A percentile compares a stretch with the other conserved stretches of the same genome.
phyloP scores from a whole-genome alignment of 768 basidiomycete genomes.

The Leccinellum albellum region DNA sequence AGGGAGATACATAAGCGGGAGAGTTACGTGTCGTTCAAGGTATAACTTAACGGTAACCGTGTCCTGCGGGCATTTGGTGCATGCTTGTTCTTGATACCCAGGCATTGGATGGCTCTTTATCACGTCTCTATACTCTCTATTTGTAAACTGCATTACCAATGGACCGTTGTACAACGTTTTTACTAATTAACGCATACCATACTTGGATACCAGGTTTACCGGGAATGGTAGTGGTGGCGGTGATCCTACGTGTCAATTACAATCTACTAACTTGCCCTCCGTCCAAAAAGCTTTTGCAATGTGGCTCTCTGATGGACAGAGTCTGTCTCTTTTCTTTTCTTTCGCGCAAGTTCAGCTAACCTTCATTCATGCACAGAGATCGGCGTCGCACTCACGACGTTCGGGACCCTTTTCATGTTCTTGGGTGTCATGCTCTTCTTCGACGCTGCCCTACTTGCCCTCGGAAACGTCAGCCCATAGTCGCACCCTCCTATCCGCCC shows the following conservation, averaged over 20 bases:
- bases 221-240: constrained; percentile 9
- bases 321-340: constrained; percentile 12
- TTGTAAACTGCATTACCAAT: constrained; percentile 19
- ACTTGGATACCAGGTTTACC: neutral
- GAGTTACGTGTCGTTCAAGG: neutral
- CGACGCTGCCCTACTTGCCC: constrained; percentile 89
- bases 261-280: constrained; percentile 1
- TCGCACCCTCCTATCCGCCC: neutral
- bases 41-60: neutral
- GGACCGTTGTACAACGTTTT: constrained; percentile 13
- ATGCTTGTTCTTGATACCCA: constrained; percentile 21
- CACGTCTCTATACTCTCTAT: constrained; percentile 25
- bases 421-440: constrained; percentile 95
- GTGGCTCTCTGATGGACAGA: constrained; percentile 57
- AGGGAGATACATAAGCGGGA: constrained; percentile 38
- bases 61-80: neutral
- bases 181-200: constrained; percentile 10
- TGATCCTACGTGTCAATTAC: constrained; percentile 24
- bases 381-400: constrained; percentile 93
- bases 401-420: constrained; percentile 94
- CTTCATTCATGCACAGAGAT: constrained; percentile 59
- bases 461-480: constrained; percentile 92
- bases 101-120: constrained; percentile 9
- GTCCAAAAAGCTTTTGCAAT: constrained; percentile 25
- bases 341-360: neutral